phyloP scores from a whole-genome alignment of 495 filamentous ascomycete genomes.

The Wilcoxina mikolae region DNA sequence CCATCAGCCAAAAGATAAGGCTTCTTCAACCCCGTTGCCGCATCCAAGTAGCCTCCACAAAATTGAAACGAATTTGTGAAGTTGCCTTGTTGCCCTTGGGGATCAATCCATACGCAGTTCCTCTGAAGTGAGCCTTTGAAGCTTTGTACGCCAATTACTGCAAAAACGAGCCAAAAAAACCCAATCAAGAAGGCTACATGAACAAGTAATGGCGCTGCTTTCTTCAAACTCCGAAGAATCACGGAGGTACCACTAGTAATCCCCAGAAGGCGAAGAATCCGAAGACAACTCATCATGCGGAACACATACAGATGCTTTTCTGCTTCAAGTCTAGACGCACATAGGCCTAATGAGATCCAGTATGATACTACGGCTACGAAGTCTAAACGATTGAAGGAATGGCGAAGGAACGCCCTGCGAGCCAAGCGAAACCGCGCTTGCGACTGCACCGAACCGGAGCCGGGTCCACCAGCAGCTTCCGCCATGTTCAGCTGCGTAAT shows the following conservation, averaged over 20 bases:
- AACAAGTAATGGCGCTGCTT: conserved; percentile 82
- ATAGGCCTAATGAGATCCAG: conserved; percentile 74
- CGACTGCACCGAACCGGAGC: conserved; percentile 53
- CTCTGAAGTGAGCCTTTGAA: conserved; percentile 91
- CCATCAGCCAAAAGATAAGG: conserved; percentile 52
- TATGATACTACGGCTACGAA: conserved; percentile 93
- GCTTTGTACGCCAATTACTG: conserved; percentile 88
- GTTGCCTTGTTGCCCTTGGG: conserved; percentile 26
- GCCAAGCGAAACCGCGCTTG: conserved; percentile 74
- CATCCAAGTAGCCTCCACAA: conserved; percentile 69
- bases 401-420: conserved; percentile 79
- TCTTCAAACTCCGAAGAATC: conserved; percentile 87
- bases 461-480: conserved; percentile 31
- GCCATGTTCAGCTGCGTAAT: conserved; percentile 55
- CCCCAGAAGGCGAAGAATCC: conserved; percentile 73
- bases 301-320: conserved; percentile 70
- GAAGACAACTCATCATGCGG: conserved; percentile 85
- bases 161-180: conserved; percentile 98
- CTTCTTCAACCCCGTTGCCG: conserved; percentile 38
- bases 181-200: conserved; percentile 91
- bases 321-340: conserved; percentile 50
- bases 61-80: conserved; percentile 51
- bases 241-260: conserved; percentile 86
- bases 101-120: conserved; percentile 64
- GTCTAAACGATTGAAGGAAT: conserved; percentile 89